These are phyloP conservation scores for Apocynum venetum DNA, from an alignment of 257 asterid genomes.

Conservation along the genomic window DNA sequence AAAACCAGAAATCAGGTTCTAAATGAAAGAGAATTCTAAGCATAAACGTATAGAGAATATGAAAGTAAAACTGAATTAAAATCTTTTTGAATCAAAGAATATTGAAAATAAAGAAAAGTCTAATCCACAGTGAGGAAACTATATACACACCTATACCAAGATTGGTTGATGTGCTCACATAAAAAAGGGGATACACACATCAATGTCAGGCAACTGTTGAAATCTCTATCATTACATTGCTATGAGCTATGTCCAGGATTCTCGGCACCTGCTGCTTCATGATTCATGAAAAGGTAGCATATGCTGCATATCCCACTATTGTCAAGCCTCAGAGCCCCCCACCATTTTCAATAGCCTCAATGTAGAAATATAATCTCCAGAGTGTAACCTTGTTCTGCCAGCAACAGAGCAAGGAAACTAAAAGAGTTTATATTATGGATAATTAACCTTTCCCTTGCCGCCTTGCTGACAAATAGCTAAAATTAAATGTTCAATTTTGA, in stretches of 20 bases:
- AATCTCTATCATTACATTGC: not conserved
- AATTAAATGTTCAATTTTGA: no score
- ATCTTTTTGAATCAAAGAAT: no score
- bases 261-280: not conserved
- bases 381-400: constrained; percentile 53
- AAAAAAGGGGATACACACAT: no score
- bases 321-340: constrained; percentile 15
- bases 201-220: not conserved
- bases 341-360: constrained; percentile 33
- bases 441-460: not conserved
- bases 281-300: not conserved
- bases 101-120: no score
- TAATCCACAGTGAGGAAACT: no score
- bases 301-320: not conserved
- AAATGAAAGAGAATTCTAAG: no score
- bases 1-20: no score
- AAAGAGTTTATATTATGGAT: not conserved
- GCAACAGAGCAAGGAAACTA: not conserved
- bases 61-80: no score
- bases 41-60: no score
- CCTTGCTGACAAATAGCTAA: no score
- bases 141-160: no score
- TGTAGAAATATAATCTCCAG: constrained; percentile 68
- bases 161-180: no score
- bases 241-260: not conserved